Evolutionary conservation across 2,329 filamentous ascomycete genomes (phyloP), one percentile per base, ranked within the genome.

Genomic region (Calonectria montana): DNA sequence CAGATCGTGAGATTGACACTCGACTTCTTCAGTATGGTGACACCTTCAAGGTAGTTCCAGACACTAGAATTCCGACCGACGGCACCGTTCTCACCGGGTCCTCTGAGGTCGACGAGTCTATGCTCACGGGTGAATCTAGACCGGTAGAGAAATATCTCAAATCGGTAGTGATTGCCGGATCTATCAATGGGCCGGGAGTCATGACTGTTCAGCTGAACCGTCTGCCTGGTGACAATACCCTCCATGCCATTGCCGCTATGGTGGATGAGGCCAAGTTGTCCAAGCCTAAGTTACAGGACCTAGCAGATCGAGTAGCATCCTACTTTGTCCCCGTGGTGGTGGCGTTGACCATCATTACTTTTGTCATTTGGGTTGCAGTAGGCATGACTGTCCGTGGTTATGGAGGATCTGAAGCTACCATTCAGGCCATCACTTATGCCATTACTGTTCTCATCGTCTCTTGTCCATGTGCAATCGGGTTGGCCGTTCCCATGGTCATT

Each of bases 401-500:
- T 23, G 75, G 76, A 0, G 89, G 88, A 18, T 83, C 84, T 0
- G 83, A 87, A 53, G 89, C 92, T 1, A 83, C 86, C 0, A 86
- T 90, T 1, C 84, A 88, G 23, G 92, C 93, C 0, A 88, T 94
- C 53, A 94, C 92, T 0, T 96, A 94, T 71, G 87, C 91, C 1
- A 94, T 96, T 68, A 88, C 94, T 0, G 92, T 93, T 0, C 87
- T 95, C 3, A 91, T 93, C 18, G 90, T 96, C 0, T 95, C 93
- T 0, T 97, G 94, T 74, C 94, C 94, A 0, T 96, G 94, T 68
- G 94, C 93, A 0, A 90, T 97, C 53, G 93, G 93, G 0, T 86
- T 90, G 0, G 93, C 93, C 0, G 92, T 95, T 0, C 94, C 94
- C 0, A 94, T 96, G 92, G 94, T 96, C 1, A 83, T 95, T 13